Conservation (phyloP, 495 filamentous ascomycete species). For the Penicillium tannophilum region DNA sequence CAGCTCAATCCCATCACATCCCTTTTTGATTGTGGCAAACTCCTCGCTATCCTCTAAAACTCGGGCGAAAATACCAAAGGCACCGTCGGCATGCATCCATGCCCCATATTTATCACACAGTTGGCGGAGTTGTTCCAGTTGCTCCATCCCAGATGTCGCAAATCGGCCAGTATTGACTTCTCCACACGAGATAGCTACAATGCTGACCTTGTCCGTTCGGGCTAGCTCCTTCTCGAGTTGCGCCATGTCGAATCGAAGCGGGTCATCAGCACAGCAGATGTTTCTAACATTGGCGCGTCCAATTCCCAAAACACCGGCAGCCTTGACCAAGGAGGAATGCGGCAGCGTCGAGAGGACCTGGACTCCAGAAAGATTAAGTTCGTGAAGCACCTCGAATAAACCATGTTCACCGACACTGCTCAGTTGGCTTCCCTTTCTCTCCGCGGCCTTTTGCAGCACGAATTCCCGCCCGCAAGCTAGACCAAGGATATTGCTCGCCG, state of each 20-base stretch:
- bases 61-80: slow-evolving; percentile 84
- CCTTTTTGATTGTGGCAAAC: slow-evolving; percentile 56
- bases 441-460: slow-evolving; percentile 51
- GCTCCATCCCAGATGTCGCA: slow-evolving; percentile 58
- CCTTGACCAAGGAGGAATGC: slow-evolving; percentile 82
- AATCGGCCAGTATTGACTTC: slow-evolving; percentile 93
- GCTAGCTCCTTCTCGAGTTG: slow-evolving; percentile 56
- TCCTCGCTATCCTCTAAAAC: slow-evolving; percentile 60
- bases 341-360: slow-evolving; percentile 78
- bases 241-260: slow-evolving; percentile 69
- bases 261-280: slow-evolving; percentile 53
- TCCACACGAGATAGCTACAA: slow-evolving; percentile 77
- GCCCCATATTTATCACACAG: slow-evolving; percentile 74
- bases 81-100: slow-evolving; percentile 92
- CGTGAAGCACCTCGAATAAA: slow-evolving; percentile 63
- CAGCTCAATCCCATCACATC: slow-evolving; percentile 70
- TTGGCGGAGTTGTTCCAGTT: slow-evolving; percentile 64
- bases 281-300: slow-evolving; percentile 69
- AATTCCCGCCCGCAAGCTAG: slow-evolving; percentile 76
- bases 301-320: slow-evolving; percentile 77
- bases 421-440: slow-evolving; percentile 35
- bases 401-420: slow-evolving; percentile 68
- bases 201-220: slow-evolving; percentile 57
- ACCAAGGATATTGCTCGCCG: slow-evolving; percentile 81
- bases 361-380: slow-evolving; percentile 63